Conservation (phyloP, 345 rosid species). For the Eucalyptus marginata region DNA sequence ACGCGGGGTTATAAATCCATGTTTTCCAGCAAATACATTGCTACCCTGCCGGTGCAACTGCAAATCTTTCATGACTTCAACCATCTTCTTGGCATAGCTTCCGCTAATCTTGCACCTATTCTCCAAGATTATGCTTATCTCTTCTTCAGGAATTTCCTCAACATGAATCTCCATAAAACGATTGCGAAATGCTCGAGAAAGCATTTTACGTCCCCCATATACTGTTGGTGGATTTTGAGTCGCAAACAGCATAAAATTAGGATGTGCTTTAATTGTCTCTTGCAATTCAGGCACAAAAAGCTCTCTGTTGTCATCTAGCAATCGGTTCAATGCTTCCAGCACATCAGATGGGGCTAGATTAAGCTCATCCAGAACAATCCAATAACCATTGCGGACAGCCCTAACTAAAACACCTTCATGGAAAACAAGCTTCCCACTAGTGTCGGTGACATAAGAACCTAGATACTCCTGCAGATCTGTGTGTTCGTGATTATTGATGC, state of each 20-base stretch:
- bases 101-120: conserved; percentile 57
- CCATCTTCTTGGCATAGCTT: conserved; percentile 76
- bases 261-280: conserved; percentile 75
- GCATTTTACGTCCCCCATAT: conserved; percentile 96
- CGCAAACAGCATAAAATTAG: conserved; percentile 93
- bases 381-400: conserved; percentile 82
- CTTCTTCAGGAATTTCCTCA: conserved; percentile 89
- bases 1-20: conserved; percentile 93
- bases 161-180: conserved; percentile 98
- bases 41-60: conserved; percentile 84
- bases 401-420: conserved; percentile 91
- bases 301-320: conserved; percentile 96
- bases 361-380: conserved; percentile 94
- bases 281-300: conserved; percentile 81
- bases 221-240: conserved; percentile 93
- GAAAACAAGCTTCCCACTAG: conserved; percentile 79
- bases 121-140: conserved; percentile 58
- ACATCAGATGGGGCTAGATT: conserved; percentile 98
- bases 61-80: conserved; percentile 88
- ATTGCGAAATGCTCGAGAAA: conserved; percentile 95
- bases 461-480: conserved; percentile 90
- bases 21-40: conserved; percentile 98
- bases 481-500: conserved; percentile 95
- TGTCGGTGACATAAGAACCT: conserved; percentile 78
- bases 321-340: conserved; percentile 80